phyloP scores from a whole-genome alignment of 73 alveolate species.

The Paramecium pentaurelia region DNA sequence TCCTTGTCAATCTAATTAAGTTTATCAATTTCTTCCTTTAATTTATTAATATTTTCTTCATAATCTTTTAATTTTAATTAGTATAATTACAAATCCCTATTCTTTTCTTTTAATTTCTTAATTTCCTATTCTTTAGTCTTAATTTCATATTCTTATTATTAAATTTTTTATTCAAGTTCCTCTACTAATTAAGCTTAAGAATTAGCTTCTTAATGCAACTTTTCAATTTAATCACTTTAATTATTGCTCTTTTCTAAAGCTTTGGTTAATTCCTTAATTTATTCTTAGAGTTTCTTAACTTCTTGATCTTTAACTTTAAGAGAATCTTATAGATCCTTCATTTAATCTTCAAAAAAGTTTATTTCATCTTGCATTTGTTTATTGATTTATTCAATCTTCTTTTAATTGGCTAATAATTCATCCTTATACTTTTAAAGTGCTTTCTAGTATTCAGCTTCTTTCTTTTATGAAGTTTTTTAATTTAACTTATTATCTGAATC shows the following conservation, averaged over 20 bases:
- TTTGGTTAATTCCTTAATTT: background rate
- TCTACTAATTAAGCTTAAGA: background rate
- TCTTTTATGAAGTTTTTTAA: background rate
- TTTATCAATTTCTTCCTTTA: background rate
- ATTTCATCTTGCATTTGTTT: background rate
- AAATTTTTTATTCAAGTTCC: background rate
- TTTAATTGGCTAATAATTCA: background rate
- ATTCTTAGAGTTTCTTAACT: background rate
- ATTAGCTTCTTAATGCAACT: background rate
- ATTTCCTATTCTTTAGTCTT: background rate
- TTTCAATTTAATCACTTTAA: background rate
- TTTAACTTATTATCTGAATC: background rate
- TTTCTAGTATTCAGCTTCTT: background rate
- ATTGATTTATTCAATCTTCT: background rate
- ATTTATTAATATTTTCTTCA: background rate
- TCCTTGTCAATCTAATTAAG: background rate
- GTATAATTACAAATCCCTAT: background rate
- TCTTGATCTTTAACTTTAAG: constrained; percentile 9
- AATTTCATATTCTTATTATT: background rate
- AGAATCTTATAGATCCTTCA: background rate
- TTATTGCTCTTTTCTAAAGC: background rate
- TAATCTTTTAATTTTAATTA: background rate
- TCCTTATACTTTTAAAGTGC: background rate
- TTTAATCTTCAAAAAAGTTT: background rate
- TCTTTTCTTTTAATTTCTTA: background rate